Evolutionary conservation across 2,329 filamentous ascomycete species (phyloP).

Genomic region (Microcyclospora tardicrescens): DNA sequence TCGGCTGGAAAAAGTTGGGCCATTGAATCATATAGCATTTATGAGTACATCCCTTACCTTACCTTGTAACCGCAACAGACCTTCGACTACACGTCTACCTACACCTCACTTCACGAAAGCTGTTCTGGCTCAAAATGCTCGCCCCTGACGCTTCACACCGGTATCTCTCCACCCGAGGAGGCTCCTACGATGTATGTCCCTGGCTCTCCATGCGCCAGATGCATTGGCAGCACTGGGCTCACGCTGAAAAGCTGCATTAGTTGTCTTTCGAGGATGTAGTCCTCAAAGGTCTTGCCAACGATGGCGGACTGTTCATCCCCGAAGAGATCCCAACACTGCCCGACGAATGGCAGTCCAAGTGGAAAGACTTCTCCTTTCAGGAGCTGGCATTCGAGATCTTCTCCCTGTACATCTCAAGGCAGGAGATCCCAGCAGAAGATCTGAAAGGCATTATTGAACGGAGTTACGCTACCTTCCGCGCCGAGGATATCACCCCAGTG

Average conservation of each 20-base stretch:
- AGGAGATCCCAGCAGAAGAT: slow-evolving; percentile 69
- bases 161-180: slow-evolving; percentile 51
- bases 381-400: slow-evolving; percentile 77
- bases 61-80: no score
- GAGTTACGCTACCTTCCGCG: slow-evolving; percentile 83
- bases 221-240: slow-evolving; percentile 7
- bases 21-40: no score
- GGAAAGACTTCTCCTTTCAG: slow-evolving; percentile 66
- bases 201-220: no score
- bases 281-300: slow-evolving; percentile 72
- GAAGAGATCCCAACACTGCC: slow-evolving; percentile 60
- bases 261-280: slow-evolving; percentile 86
- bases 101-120: no score
- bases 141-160: slow-evolving; percentile 42
- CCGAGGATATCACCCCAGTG: slow-evolving; percentile 63
- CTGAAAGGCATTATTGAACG: slow-evolving; percentile 70
- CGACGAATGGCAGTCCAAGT: slow-evolving; percentile 51
- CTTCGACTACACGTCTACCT: no score
- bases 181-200: slow-evolving; percentile 45
- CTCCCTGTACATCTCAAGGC: slow-evolving; percentile 70
- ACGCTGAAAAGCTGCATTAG: slow-evolving; percentile 41
- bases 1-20: no score
- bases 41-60: no score
- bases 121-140: slow-evolving; percentile 1
- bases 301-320: slow-evolving; percentile 82